Evolutionary conservation across 768 basidiomycete species (phyloP), one percentile per base, ranked within the genome.

Genomic region (Lyophyllum semitale): DNA sequence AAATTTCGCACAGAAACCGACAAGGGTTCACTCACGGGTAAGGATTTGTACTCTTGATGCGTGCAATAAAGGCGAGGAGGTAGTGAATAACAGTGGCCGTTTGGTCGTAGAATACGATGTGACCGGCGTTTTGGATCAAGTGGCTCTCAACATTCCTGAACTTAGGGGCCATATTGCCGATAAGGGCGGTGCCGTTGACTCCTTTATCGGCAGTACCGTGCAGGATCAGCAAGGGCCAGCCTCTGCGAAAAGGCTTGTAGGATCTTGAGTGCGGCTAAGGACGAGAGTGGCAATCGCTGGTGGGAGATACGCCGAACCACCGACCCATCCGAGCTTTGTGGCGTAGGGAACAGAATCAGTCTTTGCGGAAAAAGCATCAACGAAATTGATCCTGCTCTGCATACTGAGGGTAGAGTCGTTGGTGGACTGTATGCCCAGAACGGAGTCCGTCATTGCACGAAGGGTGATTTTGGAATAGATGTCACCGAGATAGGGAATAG

Each of bases 71-170:
- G 22, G 26, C 37, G n/a, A 35, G 30, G n/a, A 55, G 42, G 23
- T 33, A 38, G 13, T 23, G 35, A 4, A 41, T 48, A 2, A 55
- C 54, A 30, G 18, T 23, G 29, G 26, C 4, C 27, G 53, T 47
- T 6, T 27, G 33, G 30, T 74, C 73, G 38, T 70, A 64, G 49
- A 72, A 73, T 12, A 70, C 27, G 1, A 68, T 65, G 51, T 77
- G 75, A 22, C 69, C 68, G 12, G 42, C 54, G 23, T 66, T 70
- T 35, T 65, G 59, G 50, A 73, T 55, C 41, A 62, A 55, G 48
- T 67, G 56, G 17, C 60, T 60, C 46, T 73, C 68, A 32, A 68
- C 50, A 41, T 74, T 61, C 51, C 63, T 70, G 65, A 75, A 75
- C 51, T 69, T 62, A 12, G 66, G 65, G 53, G 59, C 55, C 60